Base-by-base conservation (phyloP, 1,139 yeast species). In the Lodderomyces metapsilosis region DNA sequence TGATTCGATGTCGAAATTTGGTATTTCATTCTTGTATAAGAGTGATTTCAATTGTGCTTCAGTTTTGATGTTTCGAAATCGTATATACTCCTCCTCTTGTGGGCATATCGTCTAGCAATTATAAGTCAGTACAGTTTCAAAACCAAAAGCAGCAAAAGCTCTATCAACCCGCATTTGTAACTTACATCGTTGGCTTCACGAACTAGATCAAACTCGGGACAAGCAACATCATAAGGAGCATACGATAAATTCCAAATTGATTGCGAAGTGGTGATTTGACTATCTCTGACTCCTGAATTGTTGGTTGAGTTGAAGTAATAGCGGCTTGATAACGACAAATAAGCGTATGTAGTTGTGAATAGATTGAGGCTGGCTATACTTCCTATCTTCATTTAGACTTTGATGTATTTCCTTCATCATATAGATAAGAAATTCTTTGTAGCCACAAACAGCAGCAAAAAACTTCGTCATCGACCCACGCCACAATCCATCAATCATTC, bases 161-260 rank as follows among this genome's bases (percentile, higher is more conserved):
- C n/a, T n/a, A n/a, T n/a, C n/a, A n/a, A n/a, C n/a, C n/a, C n/a
- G n/a, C n/a, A n/a, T 22, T 17, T 6, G 18, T 6, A 12, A 46
- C 50, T 33, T 61, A 64, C 79, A 31, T 59, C 55, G 25, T 56
- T 50, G 20, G 74, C 78, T 20, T 46, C 46, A 49, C 82, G 58
- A 25, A 76, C 52, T 37, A 73, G 49, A 0, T 63, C 48, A 10
- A 46, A 43, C 1, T 58, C 43, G 1, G 81, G 80, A 50, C 82
- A 77, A 13, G 55, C 41, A 0, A 71, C 72, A 16, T 58, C 53
- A 28, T 54, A 58, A 3, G 80, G 80, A 7, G 75, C 66, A 49
- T 72, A 73, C 13, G 53, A 50, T 36, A 47, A 20, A 35, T 50
- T 50, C 51, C 51, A 48, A 15, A 28, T 13, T 15, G 30, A 25